phyloP scores from a whole-genome alignment of 2,329 filamentous ascomycete genomes.

The Fusarium udum region DNA sequence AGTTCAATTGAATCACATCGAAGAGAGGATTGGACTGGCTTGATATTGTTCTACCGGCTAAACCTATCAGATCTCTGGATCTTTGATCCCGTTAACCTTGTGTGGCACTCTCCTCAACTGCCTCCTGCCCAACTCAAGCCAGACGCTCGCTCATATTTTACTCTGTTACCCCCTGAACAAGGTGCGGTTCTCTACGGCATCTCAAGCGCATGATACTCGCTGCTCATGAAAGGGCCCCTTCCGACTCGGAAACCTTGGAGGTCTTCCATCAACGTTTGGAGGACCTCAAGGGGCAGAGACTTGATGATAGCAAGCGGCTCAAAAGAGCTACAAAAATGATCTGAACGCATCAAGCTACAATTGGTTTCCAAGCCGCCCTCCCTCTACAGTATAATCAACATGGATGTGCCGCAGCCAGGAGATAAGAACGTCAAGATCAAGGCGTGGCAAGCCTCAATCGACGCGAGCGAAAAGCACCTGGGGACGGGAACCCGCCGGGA shows the following conservation, averaged over 20 bases:
- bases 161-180: slow-evolving; percentile 86
- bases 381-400: too few species aligned
- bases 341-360: not conserved
- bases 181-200: slow-evolving; percentile 86
- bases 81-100: slow-evolving; percentile 88
- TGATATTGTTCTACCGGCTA: not conserved
- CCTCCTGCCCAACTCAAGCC: slow-evolving; percentile 86
- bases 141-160: slow-evolving; percentile 90
- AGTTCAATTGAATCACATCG: not conserved
- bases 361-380: too few species aligned
- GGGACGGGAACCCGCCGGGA: too few species aligned
- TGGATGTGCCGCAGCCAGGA: too few species aligned
- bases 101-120: slow-evolving; percentile 81
- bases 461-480: too few species aligned
- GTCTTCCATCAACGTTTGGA: not conserved
- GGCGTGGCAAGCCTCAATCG: too few species aligned
- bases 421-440: too few species aligned
- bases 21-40: rapidly evolving
- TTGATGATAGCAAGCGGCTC: not conserved
- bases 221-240: not conserved
- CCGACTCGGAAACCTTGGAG: not conserved
- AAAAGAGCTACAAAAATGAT: not conserved
- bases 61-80: slow-evolving; percentile 92
- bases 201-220: not conserved
- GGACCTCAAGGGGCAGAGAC: not conserved